Conservation (phyloP, 495 filamentous ascomycete species). For the Penicillium tannophilum region DNA sequence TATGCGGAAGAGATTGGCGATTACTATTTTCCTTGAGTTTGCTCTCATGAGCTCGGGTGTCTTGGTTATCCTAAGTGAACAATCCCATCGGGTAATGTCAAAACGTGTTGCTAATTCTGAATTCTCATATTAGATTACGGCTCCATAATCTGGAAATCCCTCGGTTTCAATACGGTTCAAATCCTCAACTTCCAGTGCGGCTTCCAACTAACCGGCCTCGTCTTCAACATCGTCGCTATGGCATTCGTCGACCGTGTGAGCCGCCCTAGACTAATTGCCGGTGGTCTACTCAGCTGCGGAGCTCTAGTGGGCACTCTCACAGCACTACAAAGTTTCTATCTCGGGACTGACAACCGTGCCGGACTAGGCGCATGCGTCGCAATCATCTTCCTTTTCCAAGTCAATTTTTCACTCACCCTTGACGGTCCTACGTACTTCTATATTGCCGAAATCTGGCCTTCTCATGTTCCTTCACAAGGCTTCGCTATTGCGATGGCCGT, state of each 20-base stretch:
- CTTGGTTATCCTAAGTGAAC: constrained; percentile 7
- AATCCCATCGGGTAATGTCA: not conserved
- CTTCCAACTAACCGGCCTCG: constrained; percentile 5
- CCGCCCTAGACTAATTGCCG: constrained; percentile 7
- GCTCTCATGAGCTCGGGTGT: constrained; percentile 8
- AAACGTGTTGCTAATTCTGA: too few species aligned
- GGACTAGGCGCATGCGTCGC: constrained; percentile 4
- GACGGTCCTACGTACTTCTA: constrained; percentile 9
- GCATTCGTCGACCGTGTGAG: constrained; percentile 2
- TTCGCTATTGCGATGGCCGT: constrained; percentile 5
- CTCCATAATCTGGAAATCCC: constrained; percentile 10
- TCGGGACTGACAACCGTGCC: not conserved
- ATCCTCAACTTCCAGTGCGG: constrained; percentile 7
- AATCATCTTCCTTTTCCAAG: constrained; percentile 5
- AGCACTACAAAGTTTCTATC: constrained; percentile 7
- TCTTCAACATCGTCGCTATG: constrained; percentile 5
- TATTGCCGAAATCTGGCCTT: constrained; percentile 8
- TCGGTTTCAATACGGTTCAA: constrained; percentile 10
- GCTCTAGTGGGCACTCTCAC: constrained; percentile 5
- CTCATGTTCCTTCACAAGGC: constrained; percentile 2
- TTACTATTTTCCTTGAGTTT: not conserved
- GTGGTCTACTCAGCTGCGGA: constrained; percentile 1
- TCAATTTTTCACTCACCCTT: not conserved
- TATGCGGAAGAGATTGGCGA: too few species aligned
- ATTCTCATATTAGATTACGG: constrained; percentile 4